Base-by-base conservation (phyloP, 352 stramenopile species). In the Globisporangium splendens region DNA sequence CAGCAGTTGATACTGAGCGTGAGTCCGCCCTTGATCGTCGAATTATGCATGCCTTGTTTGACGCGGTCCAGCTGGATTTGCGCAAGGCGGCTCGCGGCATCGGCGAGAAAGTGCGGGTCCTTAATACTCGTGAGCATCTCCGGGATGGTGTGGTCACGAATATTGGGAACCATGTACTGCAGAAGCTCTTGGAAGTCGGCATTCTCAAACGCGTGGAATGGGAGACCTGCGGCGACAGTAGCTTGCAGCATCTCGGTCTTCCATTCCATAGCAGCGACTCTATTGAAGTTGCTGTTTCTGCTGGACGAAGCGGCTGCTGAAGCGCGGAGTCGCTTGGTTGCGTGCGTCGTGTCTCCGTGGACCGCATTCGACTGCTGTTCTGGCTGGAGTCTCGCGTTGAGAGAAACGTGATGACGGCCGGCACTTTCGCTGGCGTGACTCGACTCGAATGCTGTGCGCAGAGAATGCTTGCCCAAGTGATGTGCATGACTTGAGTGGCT, bases 21-120 rank as follows among this genome's bases (percentile, higher is more conserved):
- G 24, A 94, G 75, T 0, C 81, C 83, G 44, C 80, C 79, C 48
- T 91, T 94, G 64, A 90, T 85, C 7, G 76, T 91, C 47, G 79
- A 90, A 50, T 93, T 89, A 15, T 86, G 67, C 78, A 86, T 91
- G 14, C 78, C 79, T 76, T 94, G 80, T 46, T 92, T 91, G 22
- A 94, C 76, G 18, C 79, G 83, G 31, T 90, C 77, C 13, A 91
- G 59, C 59, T 94, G 84, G n/a, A 63, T 54, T 1, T 31, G 49
- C 0, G 75, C 80, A 2, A 94, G 50, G 4, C 64, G 68, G 0
- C 49, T 33, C 2, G 75, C 75, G 0, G 57, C 74, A 10, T 84
- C 70, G 21, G 70, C 47, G 2, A 90, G 46, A 49, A 86, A 83
- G 7, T 33, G 13, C 4, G 50, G 62, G 33, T 75, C 71, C 1